phyloP scores from a whole-genome alignment of 148 eudicot species.

The Suaeda aralocaspica region DNA sequence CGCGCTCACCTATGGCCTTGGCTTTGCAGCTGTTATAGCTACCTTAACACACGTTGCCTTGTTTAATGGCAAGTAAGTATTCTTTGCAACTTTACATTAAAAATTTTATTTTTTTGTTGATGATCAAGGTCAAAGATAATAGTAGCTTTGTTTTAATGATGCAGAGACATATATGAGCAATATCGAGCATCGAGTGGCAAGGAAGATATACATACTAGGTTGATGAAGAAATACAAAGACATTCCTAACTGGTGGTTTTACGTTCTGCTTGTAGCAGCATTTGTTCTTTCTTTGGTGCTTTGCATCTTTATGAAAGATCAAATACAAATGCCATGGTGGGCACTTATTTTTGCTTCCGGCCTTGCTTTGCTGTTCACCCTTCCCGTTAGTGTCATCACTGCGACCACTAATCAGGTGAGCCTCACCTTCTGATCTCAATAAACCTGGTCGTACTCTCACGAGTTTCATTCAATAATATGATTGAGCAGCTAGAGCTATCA shows the following conservation, averaged over 20 bases:
- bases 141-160: not conserved
- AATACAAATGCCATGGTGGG: constrained; percentile 98
- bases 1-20: constrained; percentile 76
- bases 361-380: constrained; percentile 83
- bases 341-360: constrained; percentile 62
- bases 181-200: constrained; percentile 54
- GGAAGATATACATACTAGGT: constrained; percentile 67
- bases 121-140: too few relatives aligned
- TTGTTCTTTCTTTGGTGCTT: constrained; percentile 49
- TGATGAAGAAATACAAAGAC: constrained; percentile 75
- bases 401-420: constrained; percentile 83
- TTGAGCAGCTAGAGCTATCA: too few relatives aligned
- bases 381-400: constrained; percentile 89
- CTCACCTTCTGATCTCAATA: too few relatives aligned
- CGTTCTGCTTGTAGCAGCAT: constrained; percentile 44
- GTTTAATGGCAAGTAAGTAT: constrained; percentile 74
- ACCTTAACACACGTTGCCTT: constrained; percentile 65
- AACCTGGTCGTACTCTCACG: too few relatives aligned
- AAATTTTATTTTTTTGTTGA: not conserved
- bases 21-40: constrained; percentile 81
- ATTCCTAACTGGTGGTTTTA: constrained; percentile 90
- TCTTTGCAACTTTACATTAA: not conserved
- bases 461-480: too few relatives aligned
- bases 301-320: constrained; percentile 65
- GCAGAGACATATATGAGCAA: constrained; percentile 66